Base-by-base conservation (phyloP, 768 basidiomycete species). In the Lentinula aciculospora region DNA sequence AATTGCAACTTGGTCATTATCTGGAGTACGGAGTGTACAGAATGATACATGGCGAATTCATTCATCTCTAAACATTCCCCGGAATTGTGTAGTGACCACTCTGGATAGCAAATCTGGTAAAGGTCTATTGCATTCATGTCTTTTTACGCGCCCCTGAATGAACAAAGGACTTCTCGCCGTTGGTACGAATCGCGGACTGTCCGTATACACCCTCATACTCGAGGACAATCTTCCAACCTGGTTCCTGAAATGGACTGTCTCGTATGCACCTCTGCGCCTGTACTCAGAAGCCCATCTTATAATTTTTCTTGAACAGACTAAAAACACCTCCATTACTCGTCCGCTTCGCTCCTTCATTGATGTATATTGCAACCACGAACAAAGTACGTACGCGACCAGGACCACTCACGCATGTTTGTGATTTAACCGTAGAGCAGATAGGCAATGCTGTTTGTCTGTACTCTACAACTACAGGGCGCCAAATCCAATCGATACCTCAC, bases 221-320 rank as follows among this genome's bases (percentile, higher is more conserved):
- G 89, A 92, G 62, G 87, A 91, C 64, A 89, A 92, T 68, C 79
- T 93, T 17, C 88, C 85, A 15, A 89, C 85, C 0, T 94, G 92
- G 92, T 85, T 84, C 13, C 76, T 76, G 67, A 92, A 92, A 72
- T 94, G 92, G 92, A 76, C 76, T 19, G 70, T 76, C 53, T 64
- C 74, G 91, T 92, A 75, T 53, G 79, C 66, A 21, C 45, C 27
- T 25, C 25, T 42, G 36, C 28, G 34, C 12, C 31, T 19, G 25
- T 51, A 9, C 50, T n/a, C 47, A 44, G 27, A 57, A 34, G 32
- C 49, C 13, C 31, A 15, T 25, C 56, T 21, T n/a, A 51, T 23
- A 51, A n/a, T n/a, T n/a, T 25, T 40, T 40, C 46, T 25, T 58
- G 42, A 36, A 56, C 50, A 57, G 29, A 40, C 55, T 61, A 56